A percentile compares a stretch with the other conserved stretches of the same genome.
phyloP scores from a whole-genome alignment of 2,329 filamentous ascomycete species.

The Hypocreales sp. region DNA sequence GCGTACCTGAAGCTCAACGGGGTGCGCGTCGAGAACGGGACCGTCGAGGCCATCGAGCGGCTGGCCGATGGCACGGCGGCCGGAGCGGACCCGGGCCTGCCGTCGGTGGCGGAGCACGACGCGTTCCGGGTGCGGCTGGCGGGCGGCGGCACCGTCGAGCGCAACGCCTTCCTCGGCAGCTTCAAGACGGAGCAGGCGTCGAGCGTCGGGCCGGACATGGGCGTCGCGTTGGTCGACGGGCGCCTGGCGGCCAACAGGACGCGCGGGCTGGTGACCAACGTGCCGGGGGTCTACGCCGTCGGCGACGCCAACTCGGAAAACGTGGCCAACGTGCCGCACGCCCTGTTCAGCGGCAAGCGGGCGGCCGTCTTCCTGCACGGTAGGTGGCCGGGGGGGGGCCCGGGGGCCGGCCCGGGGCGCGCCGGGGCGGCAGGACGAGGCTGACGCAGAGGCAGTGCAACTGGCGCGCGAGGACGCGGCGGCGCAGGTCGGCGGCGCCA shows the following conservation, averaged over 20 bases:
- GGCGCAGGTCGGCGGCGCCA: conserved; percentile 14
- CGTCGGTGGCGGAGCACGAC: conserved; percentile 32
- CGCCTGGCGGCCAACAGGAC: conserved; percentile 25
- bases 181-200: conserved; percentile 32
- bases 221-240: conserved; percentile 26
- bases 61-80: conserved; percentile 22
- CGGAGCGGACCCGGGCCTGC: conserved; percentile 22
- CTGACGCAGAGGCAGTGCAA: conserved; percentile 14
- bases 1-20: conserved; percentile 32
- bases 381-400: conserved; percentile 16
- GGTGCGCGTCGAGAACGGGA: conserved; percentile 39
- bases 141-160: conserved; percentile 25
- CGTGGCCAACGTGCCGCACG: conserved; percentile 45
- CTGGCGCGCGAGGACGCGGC: conserved; percentile 23
- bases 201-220: conserved; percentile 26
- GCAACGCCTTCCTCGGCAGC: conserved; percentile 36
- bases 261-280: conserved; percentile 32
- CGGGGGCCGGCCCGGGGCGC: too few relatives aligned
- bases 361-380: conserved; percentile 41
- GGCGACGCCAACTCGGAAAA: conserved; percentile 45
- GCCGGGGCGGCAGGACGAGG: too few relatives aligned
- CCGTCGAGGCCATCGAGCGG: conserved; percentile 31
- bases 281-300: conserved; percentile 38
- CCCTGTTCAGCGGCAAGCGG: conserved; percentile 42
- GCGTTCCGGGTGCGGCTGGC: conserved; percentile 38